Conservation (phyloP, 495 filamentous ascomycete species). For the Baudoinia panamericana region DNA sequence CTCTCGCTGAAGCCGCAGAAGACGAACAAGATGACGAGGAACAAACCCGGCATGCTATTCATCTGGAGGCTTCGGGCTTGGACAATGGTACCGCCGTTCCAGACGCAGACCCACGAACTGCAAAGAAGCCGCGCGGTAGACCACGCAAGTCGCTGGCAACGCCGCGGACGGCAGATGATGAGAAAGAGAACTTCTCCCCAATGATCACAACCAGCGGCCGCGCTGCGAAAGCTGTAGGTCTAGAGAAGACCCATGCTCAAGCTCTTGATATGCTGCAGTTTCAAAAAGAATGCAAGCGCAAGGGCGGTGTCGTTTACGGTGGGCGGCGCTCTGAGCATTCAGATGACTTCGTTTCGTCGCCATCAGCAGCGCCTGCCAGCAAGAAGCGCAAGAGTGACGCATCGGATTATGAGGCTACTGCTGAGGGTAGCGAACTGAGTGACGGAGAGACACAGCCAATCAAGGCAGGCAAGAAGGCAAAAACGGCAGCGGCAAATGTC, state of each 20-base stretch:
- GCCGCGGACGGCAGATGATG: constrained; percentile 22
- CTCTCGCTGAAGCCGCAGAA: constrained; percentile 6
- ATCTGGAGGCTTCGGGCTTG: no score
- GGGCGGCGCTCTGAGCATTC: constrained; percentile 40
- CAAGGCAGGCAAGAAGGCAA: constrained; percentile 40
- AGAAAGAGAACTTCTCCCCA: constrained; percentile 81
- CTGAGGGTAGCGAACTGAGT: constrained; percentile 41
- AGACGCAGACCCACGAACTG: constrained; percentile 12
- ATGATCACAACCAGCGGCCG: constrained; percentile 57
- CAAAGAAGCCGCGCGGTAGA: constrained; percentile 10
- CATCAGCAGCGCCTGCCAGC: constrained; percentile 8
- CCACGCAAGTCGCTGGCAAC: constrained; percentile 10
- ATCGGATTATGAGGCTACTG: constrained; percentile 43
- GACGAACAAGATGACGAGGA: background rate
- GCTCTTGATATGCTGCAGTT: constrained; percentile 77
- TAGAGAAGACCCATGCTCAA: constrained; percentile 57
- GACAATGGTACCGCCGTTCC: constrained; percentile 2
- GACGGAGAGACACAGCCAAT: constrained; percentile 31
- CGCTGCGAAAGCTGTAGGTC: constrained; percentile 73
- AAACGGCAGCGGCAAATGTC: constrained; percentile 16
- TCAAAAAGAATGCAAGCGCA: constrained; percentile 84
- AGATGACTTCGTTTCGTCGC: constrained; percentile 18
- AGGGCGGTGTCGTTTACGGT: constrained; percentile 72
- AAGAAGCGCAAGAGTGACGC: constrained; percentile 27
- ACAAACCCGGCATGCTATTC: no score